Evolutionary conservation across 768 basidiomycete species (phyloP).

Genomic region (Trametes villosa): DNA sequence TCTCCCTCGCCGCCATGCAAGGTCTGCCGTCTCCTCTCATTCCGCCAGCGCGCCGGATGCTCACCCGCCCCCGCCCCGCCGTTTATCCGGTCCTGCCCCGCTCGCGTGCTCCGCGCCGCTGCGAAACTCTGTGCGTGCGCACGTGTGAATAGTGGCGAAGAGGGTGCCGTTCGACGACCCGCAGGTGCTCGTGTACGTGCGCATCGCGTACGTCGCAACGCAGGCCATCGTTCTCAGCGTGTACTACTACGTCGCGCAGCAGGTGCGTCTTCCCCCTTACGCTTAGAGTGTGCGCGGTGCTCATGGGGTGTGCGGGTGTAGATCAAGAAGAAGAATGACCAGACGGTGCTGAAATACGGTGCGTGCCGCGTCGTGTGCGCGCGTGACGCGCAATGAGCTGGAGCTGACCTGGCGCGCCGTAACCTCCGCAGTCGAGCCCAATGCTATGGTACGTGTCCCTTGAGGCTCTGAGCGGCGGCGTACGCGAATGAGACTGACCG

Average conservation of each 20-base stretch:
- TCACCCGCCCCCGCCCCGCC: conserved; percentile 5
- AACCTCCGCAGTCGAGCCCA: conserved; percentile 65
- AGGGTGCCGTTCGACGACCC: conserved; percentile 93
- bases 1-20: conserved; percentile 95
- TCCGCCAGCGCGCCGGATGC: conserved; percentile 8
- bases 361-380: conserved; percentile 30
- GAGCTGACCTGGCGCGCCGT: background rate
- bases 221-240: conserved; percentile 72
- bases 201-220: conserved; percentile 77
- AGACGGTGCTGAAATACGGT: conserved; percentile 96
- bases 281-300: background rate
- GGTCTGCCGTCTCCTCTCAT: conserved; percentile 42
- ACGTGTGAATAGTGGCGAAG: conserved; percentile 68
- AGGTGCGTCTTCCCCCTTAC: conserved; percentile 49
- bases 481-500: background rate
- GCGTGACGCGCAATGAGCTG: background rate
- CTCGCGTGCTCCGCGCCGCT: too few species aligned
- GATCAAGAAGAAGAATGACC: conserved; percentile 96
- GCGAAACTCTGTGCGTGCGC: background rate
- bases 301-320: conserved; percentile 35
- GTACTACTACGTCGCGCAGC: conserved; percentile 81
- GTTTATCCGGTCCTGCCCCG: background rate
- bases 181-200: conserved; percentile 76
- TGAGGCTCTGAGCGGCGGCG: background rate
- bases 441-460: conserved; percentile 66